Base-by-base conservation (phyloP, 2,329 filamentous ascomycete species). In the Hymenoscyphus fructigenus region DNA sequence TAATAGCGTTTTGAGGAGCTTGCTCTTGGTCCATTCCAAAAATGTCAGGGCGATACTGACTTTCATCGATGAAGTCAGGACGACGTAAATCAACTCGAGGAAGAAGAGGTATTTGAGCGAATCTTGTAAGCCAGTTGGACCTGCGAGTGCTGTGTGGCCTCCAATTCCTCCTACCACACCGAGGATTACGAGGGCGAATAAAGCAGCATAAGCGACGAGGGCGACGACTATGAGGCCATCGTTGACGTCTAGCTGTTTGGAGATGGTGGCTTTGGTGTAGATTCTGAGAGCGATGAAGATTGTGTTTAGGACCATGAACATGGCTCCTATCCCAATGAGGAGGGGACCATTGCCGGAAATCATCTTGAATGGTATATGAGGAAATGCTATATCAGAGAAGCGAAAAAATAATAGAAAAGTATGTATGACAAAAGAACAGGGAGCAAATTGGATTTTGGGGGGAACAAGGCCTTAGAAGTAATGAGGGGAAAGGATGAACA, bases 31-130 rank as follows among this genome's bases (percentile, higher is more conserved):
- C 69, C 67, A 69, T 58, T 67, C 66, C 6, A 67, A 44, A 20
- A 69, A 64, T 2, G 65, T 69, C 14, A 65, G 60, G 6, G 69
- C 69, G 14, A 70, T 60, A 58, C 64, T 67, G 17, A 62, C 69
- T 64, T 70, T 70, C 69, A 70, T 70, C 47, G 69, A 57, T 26
- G 57, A 63, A 5, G 69, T 70, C 14, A 70, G 66, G 50, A 68
- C 28, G 20, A 70, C 69, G 57, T 70, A 70, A 56, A 70, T 64
- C 47, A 70, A 53, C 57, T 70, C 69, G 10, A 70, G 60, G 59
- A 70, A 70, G 44, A 66, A 70, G 23, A 70, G 65, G 14, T 50
- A 67, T 67, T 70, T 36, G 15, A 56, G 34, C 32, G 57, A 29
- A 36, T 69, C 60, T 56, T 50, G 47, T 36, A 67, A 41, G 2